Evolutionary conservation across 2,329 filamentous ascomycete species (phyloP).

Genomic region (Trichophyton mentagrophytes): DNA sequence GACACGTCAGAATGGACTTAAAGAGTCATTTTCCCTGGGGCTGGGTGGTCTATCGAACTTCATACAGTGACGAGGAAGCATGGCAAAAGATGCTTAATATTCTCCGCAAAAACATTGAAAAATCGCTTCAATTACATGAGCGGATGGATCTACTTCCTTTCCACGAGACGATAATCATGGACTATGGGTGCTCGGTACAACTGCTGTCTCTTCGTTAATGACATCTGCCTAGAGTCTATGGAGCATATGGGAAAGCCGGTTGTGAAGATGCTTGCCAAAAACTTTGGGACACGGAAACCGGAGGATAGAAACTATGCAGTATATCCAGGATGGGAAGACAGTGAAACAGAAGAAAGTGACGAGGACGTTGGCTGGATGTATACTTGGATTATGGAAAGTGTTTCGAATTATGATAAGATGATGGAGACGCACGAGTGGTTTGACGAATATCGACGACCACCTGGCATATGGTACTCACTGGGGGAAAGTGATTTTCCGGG

Average conservation of each 20-base stretch:
- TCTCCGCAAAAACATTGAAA: background rate
- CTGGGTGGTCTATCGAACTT: slow-evolving; percentile 13
- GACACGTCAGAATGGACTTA: too few species aligned
- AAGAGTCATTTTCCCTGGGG: slow-evolving; percentile 7
- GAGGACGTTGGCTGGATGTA: slow-evolving; percentile 16
- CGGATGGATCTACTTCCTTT: background rate
- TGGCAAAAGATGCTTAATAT: slow-evolving; percentile 13
- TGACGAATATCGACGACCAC: slow-evolving; percentile 1
- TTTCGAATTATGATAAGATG: slow-evolving; percentile 1
- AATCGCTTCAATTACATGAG: background rate
- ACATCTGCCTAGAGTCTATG: slow-evolving; percentile 14
- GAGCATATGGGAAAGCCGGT: slow-evolving; percentile 11
- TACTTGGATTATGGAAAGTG: background rate
- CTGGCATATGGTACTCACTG: background rate
- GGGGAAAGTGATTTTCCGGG: background rate
- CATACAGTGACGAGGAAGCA: slow-evolving; percentile 10
- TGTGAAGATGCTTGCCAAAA: slow-evolving; percentile 10
- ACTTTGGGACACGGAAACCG: slow-evolving; percentile 7
- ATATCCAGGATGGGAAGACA: slow-evolving; percentile 12
- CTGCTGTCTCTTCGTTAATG: slow-evolving; percentile 14
- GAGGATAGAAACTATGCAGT: slow-evolving; percentile 10
- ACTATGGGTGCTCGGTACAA: slow-evolving; percentile 9
- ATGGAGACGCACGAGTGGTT: background rate
- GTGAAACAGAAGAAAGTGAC: slow-evolving; percentile 9
- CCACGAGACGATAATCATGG: background rate